Base-by-base conservation (phyloP, 495 filamentous ascomycete species). In the Margaritispora aquatica region DNA sequence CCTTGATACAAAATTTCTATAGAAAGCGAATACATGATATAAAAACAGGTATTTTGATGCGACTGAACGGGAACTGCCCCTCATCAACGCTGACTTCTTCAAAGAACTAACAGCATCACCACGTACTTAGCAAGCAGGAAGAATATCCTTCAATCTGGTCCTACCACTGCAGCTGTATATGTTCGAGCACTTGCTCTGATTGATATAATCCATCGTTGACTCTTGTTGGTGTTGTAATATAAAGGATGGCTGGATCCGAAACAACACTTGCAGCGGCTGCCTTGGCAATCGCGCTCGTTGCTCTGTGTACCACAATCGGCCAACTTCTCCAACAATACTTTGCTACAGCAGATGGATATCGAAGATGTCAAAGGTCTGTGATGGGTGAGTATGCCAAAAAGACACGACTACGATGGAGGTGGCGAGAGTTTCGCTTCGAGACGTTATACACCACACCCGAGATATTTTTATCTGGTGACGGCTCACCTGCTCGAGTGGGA, bases 361-460 rank as follows among this genome's bases (percentile, higher is more conserved):
- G 70, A 46, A 57, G 69, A 59, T 74, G 72, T 51, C 65, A 69
- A 24, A 52, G 56, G 22, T 72, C 71, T 1, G 68, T 74, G 0
- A 69, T 74, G 56, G 72, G 70, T 1, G 27, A 57, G 1, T 74
- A 68, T 66, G 61, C 61, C 1, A 17, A 19, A 7, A 56, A 53
- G 24, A 63, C 61, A 5, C 51, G 57, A 2, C 26, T 59, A 26
- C 23, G 51, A 8, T 63, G 75, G 57, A 64, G 69, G 1, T 62
- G 57, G 36, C 54, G 50, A 15, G 76, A 80, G 64, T 66, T 80
- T 7, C 70, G 77, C 3, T 78, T 78, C 59, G 76, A 80, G 54
- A 73, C 75, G 15, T 66, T 70, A 23, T 78, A 74, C 63, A 69
- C 75, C 27, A 66, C 73, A 0, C 77, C 77, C 26, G 70, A 75